Percentiles rank a stretch among this genome's conserved stretches.
These are phyloP conservation scores for Candida chauliodis DNA, from an alignment of 805 yeast species.

Conservation along the genomic window DNA sequence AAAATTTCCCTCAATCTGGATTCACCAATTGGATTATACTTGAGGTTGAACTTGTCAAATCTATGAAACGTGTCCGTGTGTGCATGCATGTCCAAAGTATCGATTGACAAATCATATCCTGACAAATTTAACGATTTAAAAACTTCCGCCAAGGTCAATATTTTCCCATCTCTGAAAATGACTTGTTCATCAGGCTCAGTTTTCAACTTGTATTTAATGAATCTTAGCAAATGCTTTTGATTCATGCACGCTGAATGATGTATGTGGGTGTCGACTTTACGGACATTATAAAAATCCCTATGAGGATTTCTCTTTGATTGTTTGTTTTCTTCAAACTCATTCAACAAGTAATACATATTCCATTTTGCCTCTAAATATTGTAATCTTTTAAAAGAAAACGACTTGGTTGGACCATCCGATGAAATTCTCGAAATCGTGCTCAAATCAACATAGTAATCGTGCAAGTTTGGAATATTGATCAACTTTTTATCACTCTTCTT, in stretches of 20 bases:
- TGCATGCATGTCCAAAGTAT: conserved; percentile 98
- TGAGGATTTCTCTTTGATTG: conserved; percentile 93
- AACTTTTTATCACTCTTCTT: conserved; percentile 30
- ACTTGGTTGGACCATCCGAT: conserved; percentile 93
- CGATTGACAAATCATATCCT: conserved; percentile 93
- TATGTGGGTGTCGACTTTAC: conserved; percentile 97
- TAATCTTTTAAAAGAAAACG: conserved; percentile 90
- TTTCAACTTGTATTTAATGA: conserved; percentile 91
- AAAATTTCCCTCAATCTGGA: conserved; percentile 95
- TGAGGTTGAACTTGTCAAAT: conserved; percentile 94
- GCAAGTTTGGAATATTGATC: conserved; percentile 71
- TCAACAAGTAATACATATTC: conserved; percentile 83
- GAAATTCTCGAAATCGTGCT: conserved; percentile 70
- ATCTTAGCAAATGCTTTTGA: conserved; percentile 91
- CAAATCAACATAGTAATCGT: conserved; percentile 82
- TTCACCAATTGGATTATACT: conserved; percentile 97
- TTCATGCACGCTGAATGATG: conserved; percentile 99
- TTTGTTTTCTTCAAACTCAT: conserved; percentile 89
- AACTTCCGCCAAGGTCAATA: conserved; percentile 82
- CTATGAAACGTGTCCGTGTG: conserved; percentile 97
- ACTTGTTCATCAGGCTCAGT: conserved; percentile 84
- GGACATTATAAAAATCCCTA: conserved; percentile 92
- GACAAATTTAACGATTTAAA: conserved; percentile 86
- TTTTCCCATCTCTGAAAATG: conserved; percentile 87
- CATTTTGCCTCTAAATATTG: conserved; percentile 96